A percentile compares a stretch with the other conserved stretches of the same genome.
These are phyloP conservation scores for Kuraishia hungarica DNA, from an alignment of 805 yeast species.

Conservation along the genomic window DNA sequence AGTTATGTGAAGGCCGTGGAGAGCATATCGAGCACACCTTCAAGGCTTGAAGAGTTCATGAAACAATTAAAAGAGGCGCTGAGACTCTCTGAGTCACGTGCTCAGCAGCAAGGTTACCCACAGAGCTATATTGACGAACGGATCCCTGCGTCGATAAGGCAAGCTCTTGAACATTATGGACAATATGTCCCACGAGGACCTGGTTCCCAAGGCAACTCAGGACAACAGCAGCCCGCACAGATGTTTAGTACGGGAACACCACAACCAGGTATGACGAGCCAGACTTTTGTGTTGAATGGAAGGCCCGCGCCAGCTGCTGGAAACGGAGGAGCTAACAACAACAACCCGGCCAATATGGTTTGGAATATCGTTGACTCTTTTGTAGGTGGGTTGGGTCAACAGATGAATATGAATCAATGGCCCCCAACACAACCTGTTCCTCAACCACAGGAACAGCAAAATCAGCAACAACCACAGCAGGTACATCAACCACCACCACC, in stretches of 20 bases:
- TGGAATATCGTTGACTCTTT: neutral
- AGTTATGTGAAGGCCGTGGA: constrained; percentile 24
- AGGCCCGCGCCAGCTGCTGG: neutral
- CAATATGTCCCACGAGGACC: neutral
- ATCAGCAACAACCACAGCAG: neutral
- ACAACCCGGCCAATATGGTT: neutral
- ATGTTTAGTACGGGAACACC: neutral
- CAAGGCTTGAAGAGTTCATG: constrained; percentile 13
- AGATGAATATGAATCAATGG: neutral
- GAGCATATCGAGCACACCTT: neutral
- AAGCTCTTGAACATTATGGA: neutral
- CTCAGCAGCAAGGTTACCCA: constrained; percentile 23
- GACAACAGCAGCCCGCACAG: neutral
- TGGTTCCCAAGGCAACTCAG: neutral
- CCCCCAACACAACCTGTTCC: too few species aligned
- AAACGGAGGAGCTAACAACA: neutral
- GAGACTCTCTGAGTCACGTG: constrained; percentile 19
- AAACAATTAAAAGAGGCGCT: constrained; percentile 18
- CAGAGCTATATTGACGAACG: constrained; percentile 16
- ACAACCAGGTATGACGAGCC: neutral
- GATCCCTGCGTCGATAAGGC: neutral
- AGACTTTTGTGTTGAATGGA: neutral
- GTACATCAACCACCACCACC: neutral
- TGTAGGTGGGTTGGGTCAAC: neutral
- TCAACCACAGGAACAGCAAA: neutral